These are phyloP conservation scores for Pythium guiyangense DNA, from an alignment of 352 stramenopile species.

Conservation along the genomic window DNA sequence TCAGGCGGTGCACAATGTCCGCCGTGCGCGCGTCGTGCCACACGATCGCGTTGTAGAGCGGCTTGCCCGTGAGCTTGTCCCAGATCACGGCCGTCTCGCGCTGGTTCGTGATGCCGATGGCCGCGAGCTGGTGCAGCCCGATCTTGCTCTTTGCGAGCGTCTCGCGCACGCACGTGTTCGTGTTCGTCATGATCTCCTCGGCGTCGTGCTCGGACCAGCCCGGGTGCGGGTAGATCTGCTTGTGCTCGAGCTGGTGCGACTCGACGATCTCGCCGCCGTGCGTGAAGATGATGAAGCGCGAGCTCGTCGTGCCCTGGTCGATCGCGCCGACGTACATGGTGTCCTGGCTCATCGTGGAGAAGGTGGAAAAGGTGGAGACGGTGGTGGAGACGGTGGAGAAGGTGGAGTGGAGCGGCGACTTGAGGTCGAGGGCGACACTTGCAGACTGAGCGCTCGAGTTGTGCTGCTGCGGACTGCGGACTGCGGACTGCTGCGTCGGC, in stretches of 20 bases:
- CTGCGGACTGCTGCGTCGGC: too few relatives aligned
- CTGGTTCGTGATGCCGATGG: conserved; percentile 99
- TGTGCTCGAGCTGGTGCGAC: conserved; percentile 94
- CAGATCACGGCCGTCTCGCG: conserved; percentile 97
- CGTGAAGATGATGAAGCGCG: conserved; percentile 96
- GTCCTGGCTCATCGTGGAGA: conserved; percentile 27
- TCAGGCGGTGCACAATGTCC: conserved; percentile 83
- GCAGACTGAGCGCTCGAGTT: conserved; percentile 23
- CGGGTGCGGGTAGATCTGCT: conserved; percentile 94
- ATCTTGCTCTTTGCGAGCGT: conserved; percentile 73
- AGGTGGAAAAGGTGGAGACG: neutral
- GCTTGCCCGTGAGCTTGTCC: conserved; percentile 93
- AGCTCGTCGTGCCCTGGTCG: conserved; percentile 96
- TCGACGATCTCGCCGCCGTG: conserved; percentile 85
- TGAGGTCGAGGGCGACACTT: conserved; percentile 22
- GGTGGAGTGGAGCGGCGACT: conserved; percentile 1
- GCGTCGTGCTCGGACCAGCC: conserved; percentile 98
- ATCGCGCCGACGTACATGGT: conserved; percentile 84
- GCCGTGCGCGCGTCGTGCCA: conserved; percentile 97
- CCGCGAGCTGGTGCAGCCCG: conserved; percentile 65
- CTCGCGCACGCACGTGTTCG: conserved; percentile 68
- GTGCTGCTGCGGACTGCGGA: neutral
- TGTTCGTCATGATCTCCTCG: conserved; percentile 92
- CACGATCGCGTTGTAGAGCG: conserved; percentile 98
- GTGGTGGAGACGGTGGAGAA: neutral